Evolutionary conservation across 2,329 filamentous ascomycete species (phyloP).

Genomic region (Fusarium compactum): DNA sequence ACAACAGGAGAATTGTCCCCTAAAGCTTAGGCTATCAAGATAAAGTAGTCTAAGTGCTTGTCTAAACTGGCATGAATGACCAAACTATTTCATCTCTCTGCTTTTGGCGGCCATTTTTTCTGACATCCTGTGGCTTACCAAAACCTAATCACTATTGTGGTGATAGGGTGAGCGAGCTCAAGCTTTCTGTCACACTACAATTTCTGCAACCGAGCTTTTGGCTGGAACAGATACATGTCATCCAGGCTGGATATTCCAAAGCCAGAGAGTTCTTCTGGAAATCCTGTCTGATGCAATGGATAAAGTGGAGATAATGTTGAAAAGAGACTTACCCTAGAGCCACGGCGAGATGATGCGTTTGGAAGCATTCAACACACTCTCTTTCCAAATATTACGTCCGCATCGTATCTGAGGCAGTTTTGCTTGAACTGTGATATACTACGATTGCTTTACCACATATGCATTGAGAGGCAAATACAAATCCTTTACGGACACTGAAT

Average conservation of each 20-base stretch:
- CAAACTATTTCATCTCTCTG: not conserved
- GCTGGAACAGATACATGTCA: not conserved
- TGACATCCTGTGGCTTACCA: not conserved
- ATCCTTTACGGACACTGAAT: not conserved
- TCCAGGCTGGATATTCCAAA: not conserved
- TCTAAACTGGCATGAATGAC: not conserved
- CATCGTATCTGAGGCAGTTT: not conserved
- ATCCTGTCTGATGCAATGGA: not conserved
- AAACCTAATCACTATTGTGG: not conserved
- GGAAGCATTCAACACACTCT: not conserved
- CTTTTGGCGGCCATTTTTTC: too few species aligned
- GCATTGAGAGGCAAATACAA: not conserved
- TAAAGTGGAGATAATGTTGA: not conserved
- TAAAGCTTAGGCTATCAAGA: too few species aligned
- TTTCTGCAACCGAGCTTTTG: not conserved
- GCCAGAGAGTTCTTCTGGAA: not conserved
- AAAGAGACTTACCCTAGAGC: not conserved
- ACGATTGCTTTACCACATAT: not conserved
- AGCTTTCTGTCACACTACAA: not conserved
- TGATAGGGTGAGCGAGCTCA: not conserved
- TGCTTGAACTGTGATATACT: not conserved
- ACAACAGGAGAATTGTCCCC: too few species aligned
- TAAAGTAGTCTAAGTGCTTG: not conserved
- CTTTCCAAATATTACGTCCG: not conserved
- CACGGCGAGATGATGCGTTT: not conserved